Percentiles rank a stretch among this genome's conserved stretches.
These are phyloP conservation scores for Globisporangium apiculatum DNA, from an alignment of 352 stramenopile species.

Conservation along the genomic window DNA sequence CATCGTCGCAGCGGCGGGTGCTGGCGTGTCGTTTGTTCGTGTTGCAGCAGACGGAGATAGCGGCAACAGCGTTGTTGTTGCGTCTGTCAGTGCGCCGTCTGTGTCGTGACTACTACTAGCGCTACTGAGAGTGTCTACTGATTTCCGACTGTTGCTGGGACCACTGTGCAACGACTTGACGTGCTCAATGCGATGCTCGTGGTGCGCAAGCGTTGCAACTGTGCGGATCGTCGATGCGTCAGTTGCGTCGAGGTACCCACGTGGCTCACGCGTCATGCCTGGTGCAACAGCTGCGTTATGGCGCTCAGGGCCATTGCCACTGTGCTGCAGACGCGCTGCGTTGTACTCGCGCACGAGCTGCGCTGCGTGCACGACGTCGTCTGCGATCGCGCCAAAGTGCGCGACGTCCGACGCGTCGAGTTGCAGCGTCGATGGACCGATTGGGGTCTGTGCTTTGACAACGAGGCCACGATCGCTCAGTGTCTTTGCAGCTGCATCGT, in stretches of 20 bases:
- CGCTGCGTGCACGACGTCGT: slow-evolving; percentile 46
- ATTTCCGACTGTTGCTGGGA: not conserved
- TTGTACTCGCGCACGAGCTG: slow-evolving; percentile 54
- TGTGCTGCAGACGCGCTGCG: slow-evolving; percentile 25
- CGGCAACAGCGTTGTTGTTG: not conserved
- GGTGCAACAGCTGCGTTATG: slow-evolving; percentile 8
- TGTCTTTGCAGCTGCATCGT: slow-evolving; percentile 36
- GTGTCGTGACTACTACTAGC: not conserved
- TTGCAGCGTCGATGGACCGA: slow-evolving; percentile 50
- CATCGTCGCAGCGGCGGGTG: slow-evolving; percentile 22
- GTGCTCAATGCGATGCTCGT: slow-evolving; percentile 33
- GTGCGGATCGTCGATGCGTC: slow-evolving; percentile 34
- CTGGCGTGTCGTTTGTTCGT: not conserved
- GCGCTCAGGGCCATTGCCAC: slow-evolving; percentile 30
- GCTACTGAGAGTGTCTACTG: not conserved
- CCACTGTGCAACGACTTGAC: slow-evolving; percentile 23
- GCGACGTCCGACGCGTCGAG: slow-evolving; percentile 36
- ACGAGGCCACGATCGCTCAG: slow-evolving; percentile 51
- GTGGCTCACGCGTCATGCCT: slow-evolving; percentile 16
- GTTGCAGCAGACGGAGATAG: no score
- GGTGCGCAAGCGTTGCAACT: slow-evolving; percentile 34
- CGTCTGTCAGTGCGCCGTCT: not conserved
- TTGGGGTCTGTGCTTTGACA: slow-evolving; percentile 64
- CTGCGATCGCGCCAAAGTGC: slow-evolving; percentile 35
- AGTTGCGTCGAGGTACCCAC: slow-evolving; percentile 58